These are phyloP conservation scores for Amanita jacksonii DNA, from an alignment of 768 basidiomycete species.

Conservation along the genomic window DNA sequence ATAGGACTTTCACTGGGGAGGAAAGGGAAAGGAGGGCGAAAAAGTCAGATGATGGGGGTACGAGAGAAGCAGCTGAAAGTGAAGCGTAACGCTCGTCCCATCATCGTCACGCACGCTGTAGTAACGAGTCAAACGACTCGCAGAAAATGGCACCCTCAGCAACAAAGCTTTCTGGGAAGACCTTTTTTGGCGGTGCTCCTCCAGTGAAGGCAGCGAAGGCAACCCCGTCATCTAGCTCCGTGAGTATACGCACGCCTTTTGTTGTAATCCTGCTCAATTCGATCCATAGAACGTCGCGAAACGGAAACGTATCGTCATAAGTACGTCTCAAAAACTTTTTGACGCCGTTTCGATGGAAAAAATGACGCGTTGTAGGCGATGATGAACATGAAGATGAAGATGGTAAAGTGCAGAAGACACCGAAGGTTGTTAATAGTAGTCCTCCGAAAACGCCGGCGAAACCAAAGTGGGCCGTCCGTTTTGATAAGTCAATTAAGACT, in stretches of 20 bases:
- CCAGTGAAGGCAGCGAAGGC: background rate
- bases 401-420: background rate
- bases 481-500: background rate
- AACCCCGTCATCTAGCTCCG: background rate
- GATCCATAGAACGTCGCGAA: background rate
- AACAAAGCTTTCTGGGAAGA: background rate
- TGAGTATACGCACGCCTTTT: background rate
- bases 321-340: background rate
- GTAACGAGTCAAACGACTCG: background rate
- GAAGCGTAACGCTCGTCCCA: slow-evolving; percentile 4
- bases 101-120: background rate
- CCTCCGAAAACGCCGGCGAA: background rate
- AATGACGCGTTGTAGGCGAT: slow-evolving; percentile 1
- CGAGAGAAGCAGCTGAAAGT: too few relatives aligned
- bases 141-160: background rate
- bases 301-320: slow-evolving; percentile 1
- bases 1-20: too few relatives aligned
- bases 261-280: background rate
- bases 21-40: too few relatives aligned
- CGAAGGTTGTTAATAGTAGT: background rate
- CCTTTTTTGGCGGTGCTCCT: background rate
- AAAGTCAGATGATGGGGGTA: too few relatives aligned
- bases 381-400: slow-evolving; percentile 1
- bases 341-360: too few relatives aligned
- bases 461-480: background rate